Conservation (phyloP, 106 monocot species). For the Dendrobium catenatum region DNA sequence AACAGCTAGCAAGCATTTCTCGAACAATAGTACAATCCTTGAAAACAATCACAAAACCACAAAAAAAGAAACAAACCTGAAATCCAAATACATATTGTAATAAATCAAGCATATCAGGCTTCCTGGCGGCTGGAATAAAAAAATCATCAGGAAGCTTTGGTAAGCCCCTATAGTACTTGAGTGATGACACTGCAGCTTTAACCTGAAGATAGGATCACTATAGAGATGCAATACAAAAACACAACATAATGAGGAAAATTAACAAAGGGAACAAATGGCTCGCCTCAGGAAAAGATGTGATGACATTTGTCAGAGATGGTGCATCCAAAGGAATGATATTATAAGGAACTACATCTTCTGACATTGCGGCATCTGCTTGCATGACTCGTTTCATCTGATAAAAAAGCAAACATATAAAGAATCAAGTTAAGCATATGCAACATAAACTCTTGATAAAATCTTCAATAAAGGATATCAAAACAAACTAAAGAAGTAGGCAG, state of each 20-base stretch:
- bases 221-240: neutral
- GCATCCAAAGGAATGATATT: slow-evolving; percentile 90
- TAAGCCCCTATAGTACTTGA: slow-evolving; percentile 59
- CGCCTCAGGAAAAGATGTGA: slow-evolving; percentile 64
- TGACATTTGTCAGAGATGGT: slow-evolving; percentile 65
- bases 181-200: slow-evolving; percentile 64
- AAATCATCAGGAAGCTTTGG: slow-evolving; percentile 69
- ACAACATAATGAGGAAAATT: neutral
- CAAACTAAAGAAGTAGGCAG: neutral
- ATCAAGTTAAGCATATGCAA: neutral
- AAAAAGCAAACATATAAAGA: slow-evolving; percentile 3
- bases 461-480: neutral
- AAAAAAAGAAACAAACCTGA: slow-evolving; percentile 46
- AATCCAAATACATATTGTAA: slow-evolving; percentile 90
- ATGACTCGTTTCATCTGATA: slow-evolving; percentile 76
- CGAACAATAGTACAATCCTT: neutral
- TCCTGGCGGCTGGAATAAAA: slow-evolving; percentile 49
- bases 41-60: neutral
- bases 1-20: neutral
- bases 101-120: slow-evolving; percentile 79
- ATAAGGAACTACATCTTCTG: slow-evolving; percentile 77
- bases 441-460: neutral
- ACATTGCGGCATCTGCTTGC: slow-evolving; percentile 84
- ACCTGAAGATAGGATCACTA: slow-evolving; percentile 33
- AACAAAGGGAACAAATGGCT: slow-evolving; percentile 6